A percentile compares a stretch with the other conserved stretches of the same genome.
phyloP scores from a whole-genome alignment of 306 rosid genomes.

The Datisca glomerata region DNA sequence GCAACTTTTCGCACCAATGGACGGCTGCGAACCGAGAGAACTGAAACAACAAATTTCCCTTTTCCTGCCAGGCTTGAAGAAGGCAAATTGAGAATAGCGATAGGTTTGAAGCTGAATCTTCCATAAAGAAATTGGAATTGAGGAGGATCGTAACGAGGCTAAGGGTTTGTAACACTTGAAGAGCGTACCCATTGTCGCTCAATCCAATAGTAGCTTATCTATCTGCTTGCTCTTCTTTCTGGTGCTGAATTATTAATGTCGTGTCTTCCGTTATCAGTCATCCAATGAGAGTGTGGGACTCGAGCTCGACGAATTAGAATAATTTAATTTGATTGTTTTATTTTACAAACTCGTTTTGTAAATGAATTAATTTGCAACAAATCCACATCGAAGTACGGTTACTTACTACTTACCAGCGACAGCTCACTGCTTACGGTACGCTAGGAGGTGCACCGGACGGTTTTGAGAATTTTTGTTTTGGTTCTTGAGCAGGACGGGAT shows the following conservation, averaged over 20 bases:
- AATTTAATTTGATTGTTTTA: no score
- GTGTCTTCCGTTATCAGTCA: no score
- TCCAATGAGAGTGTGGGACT: no score
- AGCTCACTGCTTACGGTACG: no score
- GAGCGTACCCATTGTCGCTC: conserved; percentile 40
- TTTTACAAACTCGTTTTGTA: no score
- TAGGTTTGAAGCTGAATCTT: conserved; percentile 16
- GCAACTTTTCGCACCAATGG: conserved; percentile 5
- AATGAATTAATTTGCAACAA: no score
- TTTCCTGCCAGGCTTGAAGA: conserved; percentile 8
- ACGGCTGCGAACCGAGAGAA: conserved; percentile 25
- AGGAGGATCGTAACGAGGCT: conserved; percentile 12
- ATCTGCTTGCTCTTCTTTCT: background rate
- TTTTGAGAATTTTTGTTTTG: no score
- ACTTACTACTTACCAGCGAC: no score
- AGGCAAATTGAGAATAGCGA: conserved; percentile 6
- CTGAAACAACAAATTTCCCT: conserved; percentile 17
- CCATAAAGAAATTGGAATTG: conserved; percentile 17
- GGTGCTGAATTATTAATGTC: conserved; percentile 2
- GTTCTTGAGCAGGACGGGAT: no score
- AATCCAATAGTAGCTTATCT: background rate
- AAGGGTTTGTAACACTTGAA: conserved; percentile 53
- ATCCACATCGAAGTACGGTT: no score
- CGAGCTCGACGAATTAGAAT: no score
- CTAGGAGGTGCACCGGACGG: no score